Evolutionary conservation across 768 basidiomycete genomes (phyloP).

Genomic region (Tulasnella calospora): DNA sequence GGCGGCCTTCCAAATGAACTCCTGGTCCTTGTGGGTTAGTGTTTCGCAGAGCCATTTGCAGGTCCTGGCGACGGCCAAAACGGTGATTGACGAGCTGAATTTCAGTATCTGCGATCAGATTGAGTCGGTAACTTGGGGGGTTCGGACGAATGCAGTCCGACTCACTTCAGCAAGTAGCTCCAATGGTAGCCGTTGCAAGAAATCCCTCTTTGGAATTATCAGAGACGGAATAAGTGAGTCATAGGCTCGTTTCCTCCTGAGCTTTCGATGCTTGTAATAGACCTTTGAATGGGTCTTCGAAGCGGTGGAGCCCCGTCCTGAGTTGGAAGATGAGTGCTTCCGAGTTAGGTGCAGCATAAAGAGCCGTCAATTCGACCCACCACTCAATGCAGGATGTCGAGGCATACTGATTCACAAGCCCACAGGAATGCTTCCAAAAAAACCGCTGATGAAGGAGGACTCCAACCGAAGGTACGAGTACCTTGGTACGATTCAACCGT

Average conservation of each 20-base stretch:
- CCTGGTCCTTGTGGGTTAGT: neutral
- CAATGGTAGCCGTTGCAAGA: neutral
- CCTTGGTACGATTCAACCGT: neutral
- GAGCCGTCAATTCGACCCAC: neutral
- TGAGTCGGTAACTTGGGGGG: neutral
- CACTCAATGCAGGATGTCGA: neutral
- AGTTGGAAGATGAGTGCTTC: neutral
- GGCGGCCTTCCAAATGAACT: conserved; percentile 15
- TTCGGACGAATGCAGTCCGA: too few species aligned
- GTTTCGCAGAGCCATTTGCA: conserved; percentile 22
- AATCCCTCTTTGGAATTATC: neutral
- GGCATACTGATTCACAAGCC: neutral
- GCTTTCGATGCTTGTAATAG: neutral
- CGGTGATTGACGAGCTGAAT: neutral
- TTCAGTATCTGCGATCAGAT: neutral
- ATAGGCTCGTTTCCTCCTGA: neutral
- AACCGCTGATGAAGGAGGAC: neutral
- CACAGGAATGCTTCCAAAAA: neutral
- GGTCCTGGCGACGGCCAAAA: conserved; percentile 15
- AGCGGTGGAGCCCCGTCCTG: neutral
- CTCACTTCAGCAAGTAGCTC: conserved; percentile 8
- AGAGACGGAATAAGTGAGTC: neutral
- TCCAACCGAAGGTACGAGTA: neutral
- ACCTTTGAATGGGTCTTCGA: neutral
- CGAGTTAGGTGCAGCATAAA: neutral